These are phyloP conservation scores for Nidula microcarpa DNA, from an alignment of 768 basidiomycete genomes.

Conservation along the genomic window DNA sequence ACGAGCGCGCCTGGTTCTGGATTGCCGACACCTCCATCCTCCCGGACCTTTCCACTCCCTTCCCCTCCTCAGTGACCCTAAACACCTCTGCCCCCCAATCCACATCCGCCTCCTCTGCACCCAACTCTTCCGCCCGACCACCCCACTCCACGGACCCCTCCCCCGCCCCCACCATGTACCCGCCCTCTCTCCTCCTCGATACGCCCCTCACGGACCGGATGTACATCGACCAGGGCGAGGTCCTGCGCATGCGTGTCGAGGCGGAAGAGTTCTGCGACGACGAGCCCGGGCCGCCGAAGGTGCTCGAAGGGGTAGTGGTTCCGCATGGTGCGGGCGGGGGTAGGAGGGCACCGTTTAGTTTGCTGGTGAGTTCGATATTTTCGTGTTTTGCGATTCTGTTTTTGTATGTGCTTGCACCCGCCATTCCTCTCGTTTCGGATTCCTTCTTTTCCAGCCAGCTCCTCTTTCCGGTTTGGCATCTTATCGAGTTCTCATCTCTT, in stretches of 20 bases:
- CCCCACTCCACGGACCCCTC: not conserved
- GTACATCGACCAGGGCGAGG: conserved; percentile 78
- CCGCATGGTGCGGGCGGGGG: not conserved
- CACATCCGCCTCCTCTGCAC: not conserved
- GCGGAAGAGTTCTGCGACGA: conserved; percentile 83
- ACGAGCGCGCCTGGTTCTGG: conserved; percentile 85
- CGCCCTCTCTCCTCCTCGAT: conserved; percentile 46
- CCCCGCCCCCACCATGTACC: not conserved
- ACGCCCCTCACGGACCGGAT: conserved; percentile 63
- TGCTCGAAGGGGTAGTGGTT: not conserved
- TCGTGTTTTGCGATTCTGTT: not conserved
- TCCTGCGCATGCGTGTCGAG: conserved; percentile 76
- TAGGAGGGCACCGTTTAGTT: not conserved
- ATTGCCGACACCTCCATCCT: conserved; percentile 45
- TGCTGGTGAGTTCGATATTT: not conserved
- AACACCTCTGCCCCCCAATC: not conserved
- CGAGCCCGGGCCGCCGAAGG: conserved; percentile 70
- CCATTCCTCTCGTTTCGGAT: too few species aligned
- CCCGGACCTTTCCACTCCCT: not conserved
- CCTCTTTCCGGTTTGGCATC: too few species aligned
- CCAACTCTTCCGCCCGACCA: not conserved
- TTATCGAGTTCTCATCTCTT: too few species aligned
- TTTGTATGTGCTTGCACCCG: too few species aligned
- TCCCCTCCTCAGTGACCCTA: not conserved
- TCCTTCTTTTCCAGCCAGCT: too few species aligned